Conservation (phyloP, 1,284 basidiomycete species). For the Naganishia sp. region DNA sequence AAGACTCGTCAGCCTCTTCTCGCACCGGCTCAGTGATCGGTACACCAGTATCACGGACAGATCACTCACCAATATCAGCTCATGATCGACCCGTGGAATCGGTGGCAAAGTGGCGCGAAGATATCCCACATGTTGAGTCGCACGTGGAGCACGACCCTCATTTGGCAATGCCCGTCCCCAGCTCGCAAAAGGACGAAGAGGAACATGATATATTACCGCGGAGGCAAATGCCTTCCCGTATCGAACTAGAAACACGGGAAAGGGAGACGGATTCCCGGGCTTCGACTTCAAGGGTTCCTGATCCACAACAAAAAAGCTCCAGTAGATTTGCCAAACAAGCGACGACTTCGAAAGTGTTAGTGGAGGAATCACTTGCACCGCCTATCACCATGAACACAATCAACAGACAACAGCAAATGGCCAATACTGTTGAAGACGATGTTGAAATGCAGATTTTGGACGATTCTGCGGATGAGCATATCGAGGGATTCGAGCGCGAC, state of each 20-base stretch:
- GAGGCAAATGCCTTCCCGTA: neutral
- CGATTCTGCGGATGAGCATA: slow-evolving; percentile 33
- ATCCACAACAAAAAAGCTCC: neutral
- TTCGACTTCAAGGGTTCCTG: neutral
- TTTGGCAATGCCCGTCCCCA: neutral
- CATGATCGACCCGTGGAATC: slow-evolving; percentile 10
- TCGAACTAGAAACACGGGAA: too few relatives aligned
- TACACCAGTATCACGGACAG: slow-evolving; percentile 11
- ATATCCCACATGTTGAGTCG: neutral
- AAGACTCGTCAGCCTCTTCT: slow-evolving; percentile 16
- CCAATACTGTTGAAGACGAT: slow-evolving; percentile 2
- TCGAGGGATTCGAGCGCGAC: slow-evolving; percentile 32
- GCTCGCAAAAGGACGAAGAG: slow-evolving; percentile 18
- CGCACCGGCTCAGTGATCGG: slow-evolving; percentile 16
- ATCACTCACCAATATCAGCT: slow-evolving; percentile 6
- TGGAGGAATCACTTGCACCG: neutral
- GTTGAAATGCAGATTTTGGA: slow-evolving; percentile 7
- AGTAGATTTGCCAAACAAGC: neutral
- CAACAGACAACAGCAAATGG: neutral
- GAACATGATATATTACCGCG: neutral
- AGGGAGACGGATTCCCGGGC: neutral
- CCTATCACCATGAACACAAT: neutral
- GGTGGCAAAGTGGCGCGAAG: slow-evolving; percentile 18
- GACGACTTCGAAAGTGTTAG: neutral
- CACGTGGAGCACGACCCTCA: neutral